Evolutionary conservation across 2,329 filamentous ascomycete species (phyloP).

Genomic region (Cyphellophora europaea): DNA sequence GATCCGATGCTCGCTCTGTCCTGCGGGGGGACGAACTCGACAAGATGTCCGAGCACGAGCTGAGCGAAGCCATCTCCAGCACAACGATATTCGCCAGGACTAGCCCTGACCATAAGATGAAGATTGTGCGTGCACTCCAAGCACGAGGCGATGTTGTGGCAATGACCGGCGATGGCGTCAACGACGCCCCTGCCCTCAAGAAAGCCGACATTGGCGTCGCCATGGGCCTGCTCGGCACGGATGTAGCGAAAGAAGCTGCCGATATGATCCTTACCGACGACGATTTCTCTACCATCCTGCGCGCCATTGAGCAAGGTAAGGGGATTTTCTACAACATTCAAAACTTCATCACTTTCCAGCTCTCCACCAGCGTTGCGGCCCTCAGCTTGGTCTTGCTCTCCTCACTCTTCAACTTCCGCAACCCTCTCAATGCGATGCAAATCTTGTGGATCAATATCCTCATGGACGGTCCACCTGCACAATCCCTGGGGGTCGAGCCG

Average conservation of each 20-base stretch:
- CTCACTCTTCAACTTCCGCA: conserved; percentile 86
- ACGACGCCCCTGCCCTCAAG: conserved; percentile 92
- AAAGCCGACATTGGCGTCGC: conserved; percentile 96
- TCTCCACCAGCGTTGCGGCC: conserved; percentile 92
- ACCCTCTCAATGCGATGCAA: conserved; percentile 97
- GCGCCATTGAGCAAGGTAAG: conserved; percentile 96
- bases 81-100: conserved; percentile 95
- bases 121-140: conserved; percentile 87
- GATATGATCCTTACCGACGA: conserved; percentile 85
- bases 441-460: conserved; percentile 99
- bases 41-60: conserved; percentile 73
- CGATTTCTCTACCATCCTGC: conserved; percentile 84
- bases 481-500: conserved; percentile 90
- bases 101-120: conserved; percentile 95
- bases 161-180: conserved; percentile 98
- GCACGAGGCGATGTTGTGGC: conserved; percentile 91
- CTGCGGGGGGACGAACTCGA: conserved; percentile 89
- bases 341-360: conserved; percentile 96
- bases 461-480: conserved; percentile 96
- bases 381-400: conserved; percentile 85
- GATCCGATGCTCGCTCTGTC: conserved; percentile 51
- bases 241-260: conserved; percentile 90
- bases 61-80: conserved; percentile 73
- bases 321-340: conserved; percentile 99
- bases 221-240: conserved; percentile 90